Conservation (phyloP, 768 basidiomycete genomes). For the Psilocybe tampanensis region DNA sequence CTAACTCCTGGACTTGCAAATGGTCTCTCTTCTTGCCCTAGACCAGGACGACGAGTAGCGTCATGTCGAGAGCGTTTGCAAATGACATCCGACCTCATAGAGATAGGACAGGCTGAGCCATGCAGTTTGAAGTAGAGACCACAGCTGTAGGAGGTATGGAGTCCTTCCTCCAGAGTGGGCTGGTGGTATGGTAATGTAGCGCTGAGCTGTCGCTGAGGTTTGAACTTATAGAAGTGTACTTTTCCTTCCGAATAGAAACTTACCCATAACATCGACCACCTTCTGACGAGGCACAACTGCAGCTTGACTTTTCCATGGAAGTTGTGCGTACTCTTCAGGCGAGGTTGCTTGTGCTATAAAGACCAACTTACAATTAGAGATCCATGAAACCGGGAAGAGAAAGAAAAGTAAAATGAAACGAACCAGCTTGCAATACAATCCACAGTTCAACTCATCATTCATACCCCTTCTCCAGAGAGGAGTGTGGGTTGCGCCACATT, state of each 20-base stretch:
- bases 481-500: constrained; percentile 88
- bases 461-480: constrained; percentile 86
- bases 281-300: constrained; percentile 68
- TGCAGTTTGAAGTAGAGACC: constrained; percentile 87
- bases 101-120: constrained; percentile 83
- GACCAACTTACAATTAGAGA: constrained; percentile 15
- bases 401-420: constrained; percentile 30
- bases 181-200: constrained; percentile 89
- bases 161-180: constrained; percentile 89
- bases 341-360: constrained; percentile 79
- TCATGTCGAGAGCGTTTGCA: constrained; percentile 87
- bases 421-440: constrained; percentile 85
- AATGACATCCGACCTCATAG: constrained; percentile 91
- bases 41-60: constrained; percentile 55
- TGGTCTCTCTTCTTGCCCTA: constrained; percentile 62
- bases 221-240: constrained; percentile 31
- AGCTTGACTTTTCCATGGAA: constrained; percentile 68
- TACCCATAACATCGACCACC: constrained; percentile 73
- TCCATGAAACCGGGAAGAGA: neutral
- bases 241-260: constrained; percentile 30
- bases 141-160: constrained; percentile 58
- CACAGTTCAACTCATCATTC: constrained; percentile 89
- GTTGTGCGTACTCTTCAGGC: constrained; percentile 86
- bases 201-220: constrained; percentile 62
- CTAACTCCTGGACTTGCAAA: constrained; percentile 77